phyloP scores from a whole-genome alignment of 306 rosid genomes.

The Arachis stenosperma region DNA sequence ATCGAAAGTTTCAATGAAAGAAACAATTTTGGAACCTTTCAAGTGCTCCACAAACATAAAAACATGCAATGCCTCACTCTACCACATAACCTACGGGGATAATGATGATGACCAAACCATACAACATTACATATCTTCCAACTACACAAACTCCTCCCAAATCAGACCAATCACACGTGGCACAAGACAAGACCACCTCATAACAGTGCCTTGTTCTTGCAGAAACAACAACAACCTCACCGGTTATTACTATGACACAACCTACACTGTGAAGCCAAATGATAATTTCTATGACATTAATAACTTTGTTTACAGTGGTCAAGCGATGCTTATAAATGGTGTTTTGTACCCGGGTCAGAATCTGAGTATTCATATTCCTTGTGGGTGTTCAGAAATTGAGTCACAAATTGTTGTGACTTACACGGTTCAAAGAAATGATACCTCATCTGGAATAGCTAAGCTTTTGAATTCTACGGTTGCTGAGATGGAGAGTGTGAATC shows the following conservation, averaged over 20 bases:
- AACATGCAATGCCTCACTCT: slow-evolving; percentile 66
- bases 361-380: slow-evolving; percentile 57
- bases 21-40: slow-evolving; percentile 47
- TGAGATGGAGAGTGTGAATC: slow-evolving; percentile 50
- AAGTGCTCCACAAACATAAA: slow-evolving; percentile 47
- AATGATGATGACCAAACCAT: slow-evolving; percentile 17
- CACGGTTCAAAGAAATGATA: slow-evolving; percentile 64
- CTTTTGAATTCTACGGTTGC: slow-evolving; percentile 45
- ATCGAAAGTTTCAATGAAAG: background rate
- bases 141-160: slow-evolving; percentile 50
- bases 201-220: slow-evolving; percentile 75
- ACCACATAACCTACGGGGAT: slow-evolving; percentile 43
- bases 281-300: slow-evolving; percentile 51
- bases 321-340: slow-evolving; percentile 45
- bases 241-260: slow-evolving; percentile 65
- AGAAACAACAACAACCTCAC: slow-evolving; percentile 29
- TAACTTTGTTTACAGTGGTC: slow-evolving; percentile 54
- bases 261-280: slow-evolving; percentile 39
- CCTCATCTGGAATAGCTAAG: slow-evolving; percentile 47
- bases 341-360: background rate
- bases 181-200: slow-evolving; percentile 53
- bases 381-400: slow-evolving; percentile 66
- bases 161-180: slow-evolving; percentile 41
- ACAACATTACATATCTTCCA: slow-evolving; percentile 38
- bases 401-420: slow-evolving; percentile 73